phyloP scores from a whole-genome alignment of 2,329 filamentous ascomycete species.

The Fusarium sp. region DNA sequence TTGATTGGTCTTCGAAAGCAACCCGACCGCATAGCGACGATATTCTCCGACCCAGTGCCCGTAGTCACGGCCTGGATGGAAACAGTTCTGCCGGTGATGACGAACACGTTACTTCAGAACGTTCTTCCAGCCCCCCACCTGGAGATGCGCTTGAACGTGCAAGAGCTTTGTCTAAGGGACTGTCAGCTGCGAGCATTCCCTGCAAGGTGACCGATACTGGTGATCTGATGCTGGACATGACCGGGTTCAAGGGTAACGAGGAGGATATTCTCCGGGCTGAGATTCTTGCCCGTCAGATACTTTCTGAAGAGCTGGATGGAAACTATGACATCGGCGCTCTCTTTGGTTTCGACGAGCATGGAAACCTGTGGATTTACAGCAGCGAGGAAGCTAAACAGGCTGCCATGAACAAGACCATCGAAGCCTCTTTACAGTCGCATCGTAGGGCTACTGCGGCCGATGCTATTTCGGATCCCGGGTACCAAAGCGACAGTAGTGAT shows the following conservation, averaged over 20 bases:
- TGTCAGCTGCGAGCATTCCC: constrained; percentile 91
- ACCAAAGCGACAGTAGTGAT: constrained; percentile 89
- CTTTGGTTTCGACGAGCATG: constrained; percentile 94
- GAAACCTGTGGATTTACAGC: constrained; percentile 99
- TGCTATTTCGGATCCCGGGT: constrained; percentile 91
- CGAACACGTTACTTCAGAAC: constrained; percentile 59
- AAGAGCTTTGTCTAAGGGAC: constrained; percentile 84
- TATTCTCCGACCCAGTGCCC: constrained; percentile 63
- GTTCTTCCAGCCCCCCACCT: constrained; percentile 83
- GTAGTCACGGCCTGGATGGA: constrained; percentile 53
- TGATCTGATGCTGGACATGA: constrained; percentile 98
- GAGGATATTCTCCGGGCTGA: constrained; percentile 93
- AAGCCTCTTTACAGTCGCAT: constrained; percentile 62
- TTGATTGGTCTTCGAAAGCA: constrained; percentile 63
- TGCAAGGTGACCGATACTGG: constrained; percentile 92
- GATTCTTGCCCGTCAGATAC: constrained; percentile 90
- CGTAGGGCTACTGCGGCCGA: constrained; percentile 74
- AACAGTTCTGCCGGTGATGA: constrained; percentile 57
- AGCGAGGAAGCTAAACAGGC: constrained; percentile 96
- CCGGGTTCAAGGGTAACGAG: constrained; percentile 93
- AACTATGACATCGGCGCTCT: constrained; percentile 96
- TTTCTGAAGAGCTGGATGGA: constrained; percentile 92
- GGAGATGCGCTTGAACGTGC: constrained; percentile 86
- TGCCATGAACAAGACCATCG: constrained; percentile 76
- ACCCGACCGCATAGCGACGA: constrained; percentile 68